Evolutionary conservation across 2,329 filamentous ascomycete genomes (phyloP).

Genomic region (Camptophora hylomeconis): DNA sequence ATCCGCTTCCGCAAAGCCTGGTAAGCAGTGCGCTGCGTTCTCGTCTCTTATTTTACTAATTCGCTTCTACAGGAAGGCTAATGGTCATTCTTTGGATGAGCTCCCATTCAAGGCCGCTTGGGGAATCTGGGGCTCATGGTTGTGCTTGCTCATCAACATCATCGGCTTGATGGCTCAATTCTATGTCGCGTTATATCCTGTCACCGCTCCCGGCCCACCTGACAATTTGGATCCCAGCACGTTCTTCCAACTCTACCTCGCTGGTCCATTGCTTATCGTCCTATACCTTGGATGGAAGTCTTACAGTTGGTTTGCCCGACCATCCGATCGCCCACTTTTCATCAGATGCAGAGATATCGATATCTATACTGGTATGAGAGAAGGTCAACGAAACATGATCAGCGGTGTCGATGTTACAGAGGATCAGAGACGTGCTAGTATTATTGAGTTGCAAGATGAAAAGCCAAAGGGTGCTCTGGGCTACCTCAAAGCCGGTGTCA

Average conservation of each 20-base stretch:
- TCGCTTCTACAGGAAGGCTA: constrained; percentile 26
- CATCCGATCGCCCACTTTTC: constrained; percentile 20
- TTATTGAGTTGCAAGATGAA: no score
- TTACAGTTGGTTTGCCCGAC: constrained; percentile 16
- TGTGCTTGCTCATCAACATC: constrained; percentile 64
- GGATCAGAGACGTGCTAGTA: constrained; percentile 20
- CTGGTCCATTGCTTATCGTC: constrained; percentile 14
- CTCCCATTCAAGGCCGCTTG: constrained; percentile 71
- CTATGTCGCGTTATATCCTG: constrained; percentile 73
- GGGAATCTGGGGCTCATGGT: constrained; percentile 66
- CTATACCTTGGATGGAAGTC: constrained; percentile 14
- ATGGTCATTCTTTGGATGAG: constrained; percentile 58
- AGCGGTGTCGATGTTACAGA: constrained; percentile 18
- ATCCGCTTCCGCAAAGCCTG: constrained; percentile 84
- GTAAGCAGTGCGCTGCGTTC: constrained; percentile 7
- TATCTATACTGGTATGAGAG: constrained; percentile 25
- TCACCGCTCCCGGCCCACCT: constrained; percentile 29
- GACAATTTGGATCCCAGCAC: constrained; percentile 12
- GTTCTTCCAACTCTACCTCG: constrained; percentile 17
- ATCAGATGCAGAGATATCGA: constrained; percentile 22
- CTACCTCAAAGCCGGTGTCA: no score
- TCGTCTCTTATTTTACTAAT: constrained; percentile 4
- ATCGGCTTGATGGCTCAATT: constrained; percentile 73
- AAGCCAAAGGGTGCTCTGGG: no score
- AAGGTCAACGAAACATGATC: constrained; percentile 14